phyloP scores from a whole-genome alignment of 805 yeast species.

The Dipodascopsis uninucleata region DNA sequence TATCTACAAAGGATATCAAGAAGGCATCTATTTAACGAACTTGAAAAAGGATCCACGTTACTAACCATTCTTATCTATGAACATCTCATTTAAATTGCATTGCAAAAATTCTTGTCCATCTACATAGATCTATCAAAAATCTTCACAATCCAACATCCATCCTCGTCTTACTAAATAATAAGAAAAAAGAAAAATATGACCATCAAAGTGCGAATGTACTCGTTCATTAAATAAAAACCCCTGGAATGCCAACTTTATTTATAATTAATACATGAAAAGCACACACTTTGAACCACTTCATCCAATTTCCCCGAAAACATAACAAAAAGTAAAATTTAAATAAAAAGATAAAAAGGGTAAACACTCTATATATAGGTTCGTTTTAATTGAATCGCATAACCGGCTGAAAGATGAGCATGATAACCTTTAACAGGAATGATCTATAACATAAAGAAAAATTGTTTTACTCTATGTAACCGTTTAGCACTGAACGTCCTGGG shows the following conservation, averaged over 20 bases:
- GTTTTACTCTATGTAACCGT: constrained; percentile 3
- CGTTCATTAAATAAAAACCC: constrained; percentile 17
- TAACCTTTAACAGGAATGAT: not conserved
- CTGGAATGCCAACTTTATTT: constrained; percentile 25
- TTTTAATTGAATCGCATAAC: not conserved
- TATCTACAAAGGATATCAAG: no score
- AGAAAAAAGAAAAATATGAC: constrained; percentile 9
- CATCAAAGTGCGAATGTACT: no score
- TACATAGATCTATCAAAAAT: no score
- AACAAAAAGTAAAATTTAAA: constrained; percentile 1
- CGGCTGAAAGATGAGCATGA: not conserved
- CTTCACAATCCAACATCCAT: constrained; percentile 6
- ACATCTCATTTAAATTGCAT: no score
- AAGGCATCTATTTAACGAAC: no score
- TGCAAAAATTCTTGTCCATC: no score
- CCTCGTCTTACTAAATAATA: not conserved
- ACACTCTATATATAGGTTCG: constrained; percentile 4
- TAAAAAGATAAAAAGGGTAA: not conserved
- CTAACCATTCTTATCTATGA: no score
- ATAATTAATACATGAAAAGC: constrained; percentile 21
- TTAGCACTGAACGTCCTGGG: constrained; percentile 34
- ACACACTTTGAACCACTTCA: constrained; percentile 21
- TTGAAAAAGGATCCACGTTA: no score
- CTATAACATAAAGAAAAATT: constrained; percentile 4
- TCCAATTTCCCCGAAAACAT: constrained; percentile 15